These are phyloP conservation scores for Akanthomyces lecanii DNA, from an alignment of 2,329 filamentous ascomycete species.

Conservation along the genomic window DNA sequence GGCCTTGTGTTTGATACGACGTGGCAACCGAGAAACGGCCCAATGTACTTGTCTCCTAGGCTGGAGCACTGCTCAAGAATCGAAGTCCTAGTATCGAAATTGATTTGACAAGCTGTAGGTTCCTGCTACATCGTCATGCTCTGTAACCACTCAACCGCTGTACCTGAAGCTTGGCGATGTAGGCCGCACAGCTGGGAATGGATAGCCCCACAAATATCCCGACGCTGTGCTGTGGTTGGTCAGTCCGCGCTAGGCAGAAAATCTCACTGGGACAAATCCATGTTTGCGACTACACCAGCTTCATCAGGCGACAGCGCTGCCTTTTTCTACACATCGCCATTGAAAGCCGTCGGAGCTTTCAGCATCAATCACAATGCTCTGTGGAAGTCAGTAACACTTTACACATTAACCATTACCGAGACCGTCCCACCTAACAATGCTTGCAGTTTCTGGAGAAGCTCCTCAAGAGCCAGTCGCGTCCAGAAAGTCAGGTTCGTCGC, in stretches of 20 bases:
- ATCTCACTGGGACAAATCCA: slow-evolving; percentile 9
- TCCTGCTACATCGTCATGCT: too few species aligned
- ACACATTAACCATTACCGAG: not conserved
- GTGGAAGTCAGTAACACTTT: slow-evolving; percentile 37
- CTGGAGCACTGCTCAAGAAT: too few species aligned
- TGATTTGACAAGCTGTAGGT: too few species aligned
- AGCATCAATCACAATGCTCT: slow-evolving; percentile 40
- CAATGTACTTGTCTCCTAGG: too few species aligned
- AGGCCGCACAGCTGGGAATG: too few species aligned
- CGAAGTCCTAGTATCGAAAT: too few species aligned
- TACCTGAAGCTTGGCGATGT: not conserved
- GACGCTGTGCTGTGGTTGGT: not conserved
- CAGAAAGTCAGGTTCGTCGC: slow-evolving; percentile 76
- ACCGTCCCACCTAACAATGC: not conserved
- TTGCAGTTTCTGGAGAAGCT: slow-evolving; percentile 90
- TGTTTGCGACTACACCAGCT: slow-evolving; percentile 2
- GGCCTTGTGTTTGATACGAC: too few species aligned
- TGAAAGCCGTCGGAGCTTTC: slow-evolving; percentile 27
- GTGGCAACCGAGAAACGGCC: too few species aligned
- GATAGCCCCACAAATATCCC: not conserved
- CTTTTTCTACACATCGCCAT: slow-evolving; percentile 24
- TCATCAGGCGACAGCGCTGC: slow-evolving; percentile 16
- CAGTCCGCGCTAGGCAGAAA: slow-evolving; percentile 5
- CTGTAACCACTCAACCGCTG: not conserved
- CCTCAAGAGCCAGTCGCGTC: slow-evolving; percentile 93